Evolutionary conservation across 1,284 basidiomycete genomes (phyloP), one percentile per base, ranked within the genome.

Genomic region (Fomitopsis pinicola): DNA sequence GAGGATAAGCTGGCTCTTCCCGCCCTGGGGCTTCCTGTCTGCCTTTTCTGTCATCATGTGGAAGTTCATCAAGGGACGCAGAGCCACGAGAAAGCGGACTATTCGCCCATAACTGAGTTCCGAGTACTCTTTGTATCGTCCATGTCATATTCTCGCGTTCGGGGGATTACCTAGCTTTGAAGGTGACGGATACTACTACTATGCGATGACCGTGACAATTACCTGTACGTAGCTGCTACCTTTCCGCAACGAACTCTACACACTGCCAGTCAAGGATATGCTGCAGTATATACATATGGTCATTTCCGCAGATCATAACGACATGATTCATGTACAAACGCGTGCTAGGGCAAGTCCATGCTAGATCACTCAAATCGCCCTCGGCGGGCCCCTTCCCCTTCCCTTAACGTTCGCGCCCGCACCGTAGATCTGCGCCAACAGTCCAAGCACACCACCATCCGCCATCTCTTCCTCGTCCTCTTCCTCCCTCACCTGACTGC

Each of bases 1-100:
- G 85, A 73, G 86, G 48, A 33, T 94, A 5, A 88, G 84, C 66
- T 98, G 95, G 94, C 67, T 97, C 17, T 63, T 92, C 14, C 96
- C 96, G 1, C 95, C 94, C 0, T 70, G 86, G 17, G 93, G 91
- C 1, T 42, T 87, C 4, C 40, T 80, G 2, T 75, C 75, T 1
- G 82, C 78, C 2, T 30, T 67, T 8, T 73, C 69, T 69, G 73
- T 68, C n/a, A 59, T 78, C 15, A 42, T 67, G 7, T 74, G 73
- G 74, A 72, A 69, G 45, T 62, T 67, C 9, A 55, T 76, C 33
- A 19, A 15, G 14, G 52, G 52, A 35, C 15, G 19, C 8, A 54
- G 19, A 35, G 12, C 52, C 5, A 7, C 52, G n/a, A 38, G 36
- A 15, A 54, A 38, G 19, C 52, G 52, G 52, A 54, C 52, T 33